phyloP scores from a whole-genome alignment of 495 filamentous ascomycete species.

The Corynascus novoguineensis region DNA sequence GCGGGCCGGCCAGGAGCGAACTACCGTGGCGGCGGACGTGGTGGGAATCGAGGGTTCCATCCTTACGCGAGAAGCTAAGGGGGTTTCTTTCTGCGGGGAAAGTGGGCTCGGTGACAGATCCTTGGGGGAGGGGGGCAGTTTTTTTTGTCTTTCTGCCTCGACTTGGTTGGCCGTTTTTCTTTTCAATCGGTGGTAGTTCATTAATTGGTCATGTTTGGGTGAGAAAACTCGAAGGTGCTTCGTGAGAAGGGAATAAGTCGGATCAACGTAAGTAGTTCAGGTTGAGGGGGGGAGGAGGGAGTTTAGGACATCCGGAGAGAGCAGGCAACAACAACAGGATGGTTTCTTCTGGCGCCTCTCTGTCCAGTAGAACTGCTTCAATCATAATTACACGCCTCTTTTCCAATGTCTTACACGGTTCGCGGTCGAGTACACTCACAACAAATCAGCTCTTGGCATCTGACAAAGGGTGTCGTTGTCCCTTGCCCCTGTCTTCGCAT shows the following conservation, averaged over 20 bases:
- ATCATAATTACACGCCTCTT: not conserved
- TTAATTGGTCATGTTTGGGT: not conserved
- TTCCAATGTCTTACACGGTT: too few species aligned
- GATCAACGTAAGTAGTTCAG: too few species aligned
- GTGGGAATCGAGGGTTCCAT: constrained; percentile 69
- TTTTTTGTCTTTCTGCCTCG: not conserved
- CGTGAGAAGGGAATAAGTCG: not conserved
- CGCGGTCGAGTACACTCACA: too few species aligned
- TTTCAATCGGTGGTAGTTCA: not conserved
- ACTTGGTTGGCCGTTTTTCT: not conserved
- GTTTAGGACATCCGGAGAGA: not conserved
- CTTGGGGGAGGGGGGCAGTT: not conserved
- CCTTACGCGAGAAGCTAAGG: constrained; percentile 55
- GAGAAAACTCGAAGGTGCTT: too few species aligned
- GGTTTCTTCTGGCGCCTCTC: not conserved
- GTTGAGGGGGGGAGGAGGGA: not conserved
- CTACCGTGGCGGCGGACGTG: constrained; percentile 89
- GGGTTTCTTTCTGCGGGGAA: not conserved
- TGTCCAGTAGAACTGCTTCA: constrained; percentile 3
- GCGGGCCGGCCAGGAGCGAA: constrained; percentile 90
- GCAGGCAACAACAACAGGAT: not conserved
- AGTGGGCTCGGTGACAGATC: not conserved
- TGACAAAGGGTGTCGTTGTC: too few species aligned
- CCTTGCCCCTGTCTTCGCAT: too few species aligned
- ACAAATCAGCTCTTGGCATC: too few species aligned